Evolutionary conservation across 768 basidiomycete genomes (phyloP).

Genomic region (Boletellus emodensis): DNA sequence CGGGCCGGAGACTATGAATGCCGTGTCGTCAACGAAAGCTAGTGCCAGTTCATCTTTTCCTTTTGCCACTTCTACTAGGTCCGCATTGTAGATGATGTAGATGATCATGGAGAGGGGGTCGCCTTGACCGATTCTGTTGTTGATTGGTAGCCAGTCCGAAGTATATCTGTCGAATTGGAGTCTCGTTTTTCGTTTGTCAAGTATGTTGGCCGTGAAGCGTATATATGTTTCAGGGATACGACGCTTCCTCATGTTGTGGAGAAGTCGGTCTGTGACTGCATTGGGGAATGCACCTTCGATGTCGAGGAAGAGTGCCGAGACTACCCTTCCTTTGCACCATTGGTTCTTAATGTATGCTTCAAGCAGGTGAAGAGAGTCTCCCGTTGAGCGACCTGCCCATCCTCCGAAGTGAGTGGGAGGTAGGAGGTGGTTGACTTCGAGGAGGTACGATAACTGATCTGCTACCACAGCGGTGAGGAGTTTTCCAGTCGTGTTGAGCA

Average conservation of each 20-base stretch:
- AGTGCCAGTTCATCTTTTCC: slow-evolving; percentile 12
- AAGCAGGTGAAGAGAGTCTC: neutral
- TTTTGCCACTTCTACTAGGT: slow-evolving; percentile 8
- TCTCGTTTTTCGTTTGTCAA: neutral
- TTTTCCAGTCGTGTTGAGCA: slow-evolving; percentile 33
- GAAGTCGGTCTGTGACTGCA: neutral
- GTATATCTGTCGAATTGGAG: slow-evolving; percentile 22
- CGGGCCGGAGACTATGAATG: slow-evolving; percentile 22
- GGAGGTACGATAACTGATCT: slow-evolving; percentile 20
- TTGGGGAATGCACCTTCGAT: slow-evolving; percentile 8
- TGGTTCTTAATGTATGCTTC: neutral
- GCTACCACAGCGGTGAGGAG: slow-evolving; percentile 23
- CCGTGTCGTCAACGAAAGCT: slow-evolving; percentile 32
- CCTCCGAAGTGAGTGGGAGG: slow-evolving; percentile 15
- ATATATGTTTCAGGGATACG: slow-evolving; percentile 1
- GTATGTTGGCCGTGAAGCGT: slow-evolving; percentile 1
- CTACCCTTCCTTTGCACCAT: neutral
- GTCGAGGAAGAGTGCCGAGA: neutral
- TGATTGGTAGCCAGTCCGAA: slow-evolving; percentile 12
- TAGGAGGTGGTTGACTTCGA: slow-evolving; percentile 32
- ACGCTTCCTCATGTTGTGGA: slow-evolving; percentile 5
- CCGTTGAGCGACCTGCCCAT: neutral
- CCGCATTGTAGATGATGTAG: slow-evolving; percentile 32
- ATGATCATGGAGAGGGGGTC: slow-evolving; percentile 29
- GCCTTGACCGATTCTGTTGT: slow-evolving; percentile 32